Percentiles rank a stretch among this genome's conserved stretches.
Evolutionary conservation across 768 basidiomycete genomes (phyloP).

Genomic region (Boletus eberwhitei): DNA sequence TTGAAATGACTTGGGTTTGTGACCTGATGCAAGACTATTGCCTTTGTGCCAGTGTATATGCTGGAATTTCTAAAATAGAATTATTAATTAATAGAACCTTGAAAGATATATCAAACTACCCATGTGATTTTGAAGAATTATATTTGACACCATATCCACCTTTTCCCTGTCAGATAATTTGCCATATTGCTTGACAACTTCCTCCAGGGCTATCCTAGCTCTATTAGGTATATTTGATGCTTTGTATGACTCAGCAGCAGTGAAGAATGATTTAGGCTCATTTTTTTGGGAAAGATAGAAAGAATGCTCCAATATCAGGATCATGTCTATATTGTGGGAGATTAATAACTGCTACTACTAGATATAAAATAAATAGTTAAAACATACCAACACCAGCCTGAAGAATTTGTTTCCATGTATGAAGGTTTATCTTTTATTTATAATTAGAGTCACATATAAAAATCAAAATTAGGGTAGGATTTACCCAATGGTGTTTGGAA

Average conservation of each 20-base stretch:
- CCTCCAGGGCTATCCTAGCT: not conserved
- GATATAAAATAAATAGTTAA: not conserved
- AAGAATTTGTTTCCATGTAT: not conserved
- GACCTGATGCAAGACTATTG: too few species aligned
- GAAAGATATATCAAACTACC: not conserved
- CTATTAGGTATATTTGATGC: not conserved
- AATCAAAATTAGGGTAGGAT: too few species aligned
- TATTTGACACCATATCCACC: not conserved
- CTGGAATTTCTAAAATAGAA: too few species aligned
- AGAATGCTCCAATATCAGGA: not conserved
- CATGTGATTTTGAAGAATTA: not conserved
- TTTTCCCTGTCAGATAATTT: not conserved
- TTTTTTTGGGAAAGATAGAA: not conserved
- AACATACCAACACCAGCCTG: not conserved
- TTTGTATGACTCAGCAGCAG: not conserved
- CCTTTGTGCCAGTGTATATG: too few species aligned
- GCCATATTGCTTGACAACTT: not conserved
- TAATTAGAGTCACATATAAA: not conserved
- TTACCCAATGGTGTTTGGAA: not conserved
- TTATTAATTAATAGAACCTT: not conserved
- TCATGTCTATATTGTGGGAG: not conserved
- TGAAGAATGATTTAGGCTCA: not conserved
- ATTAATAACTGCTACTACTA: not conserved
- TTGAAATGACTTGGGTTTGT: too few species aligned
- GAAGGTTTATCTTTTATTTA: not conserved